Conservation (phyloP, 768 basidiomycete species). For the Psilocybe cyanescens region DNA sequence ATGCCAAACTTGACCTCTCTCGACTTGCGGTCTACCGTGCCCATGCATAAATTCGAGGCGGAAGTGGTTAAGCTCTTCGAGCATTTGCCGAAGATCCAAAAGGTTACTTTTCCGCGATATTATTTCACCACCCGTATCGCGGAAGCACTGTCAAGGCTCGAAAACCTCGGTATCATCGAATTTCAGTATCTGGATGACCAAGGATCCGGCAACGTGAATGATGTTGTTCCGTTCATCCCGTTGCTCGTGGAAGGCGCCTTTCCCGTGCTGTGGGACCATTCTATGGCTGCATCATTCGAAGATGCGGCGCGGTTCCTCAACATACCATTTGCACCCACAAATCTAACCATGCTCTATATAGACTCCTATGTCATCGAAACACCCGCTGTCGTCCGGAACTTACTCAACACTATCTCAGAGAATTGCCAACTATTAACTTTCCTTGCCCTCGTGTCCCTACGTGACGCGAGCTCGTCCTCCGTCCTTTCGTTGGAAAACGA, state of each 20-base stretch:
- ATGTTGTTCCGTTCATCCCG: slow-evolving; percentile 50
- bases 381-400: slow-evolving; percentile 41
- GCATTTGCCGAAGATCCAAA: slow-evolving; percentile 46
- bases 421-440: slow-evolving; percentile 50
- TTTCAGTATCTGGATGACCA: slow-evolving; percentile 55
- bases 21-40: slow-evolving; percentile 45
- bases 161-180: slow-evolving; percentile 49
- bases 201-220: slow-evolving; percentile 47
- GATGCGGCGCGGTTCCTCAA: slow-evolving; percentile 51
- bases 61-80: slow-evolving; percentile 42
- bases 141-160: slow-evolving; percentile 48
- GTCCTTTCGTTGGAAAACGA: slow-evolving; percentile 6
- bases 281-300: slow-evolving; percentile 45
- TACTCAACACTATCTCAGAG: slow-evolving; percentile 49
- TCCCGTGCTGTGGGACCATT: slow-evolving; percentile 56
- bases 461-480: slow-evolving; percentile 18
- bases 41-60: slow-evolving; percentile 44
- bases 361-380: slow-evolving; percentile 51
- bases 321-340: slow-evolving; percentile 46
- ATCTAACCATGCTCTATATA: slow-evolving; percentile 54
- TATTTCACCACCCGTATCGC: slow-evolving; percentile 49
- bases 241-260: slow-evolving; percentile 51
- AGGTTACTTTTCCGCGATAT: slow-evolving; percentile 55
- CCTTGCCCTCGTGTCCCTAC: slow-evolving; percentile 44
- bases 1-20: slow-evolving; percentile 55